phyloP scores from a whole-genome alignment of 1,139 yeast species.

The Geotrichum macrosporum region DNA sequence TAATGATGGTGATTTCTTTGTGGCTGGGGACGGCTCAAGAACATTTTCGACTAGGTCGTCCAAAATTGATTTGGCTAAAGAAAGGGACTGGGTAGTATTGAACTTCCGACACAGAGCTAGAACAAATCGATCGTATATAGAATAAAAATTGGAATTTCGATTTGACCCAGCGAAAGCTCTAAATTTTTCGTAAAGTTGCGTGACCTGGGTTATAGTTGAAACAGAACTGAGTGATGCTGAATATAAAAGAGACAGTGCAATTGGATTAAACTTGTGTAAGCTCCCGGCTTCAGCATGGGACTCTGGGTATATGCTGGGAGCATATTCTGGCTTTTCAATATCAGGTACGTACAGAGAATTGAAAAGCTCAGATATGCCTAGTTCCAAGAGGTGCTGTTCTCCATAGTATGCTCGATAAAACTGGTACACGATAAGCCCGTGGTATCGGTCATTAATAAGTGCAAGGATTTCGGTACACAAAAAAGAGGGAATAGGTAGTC shows the following conservation, averaged over 20 bases:
- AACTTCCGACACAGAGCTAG: constrained; percentile 8
- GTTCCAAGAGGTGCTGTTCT: constrained; percentile 9
- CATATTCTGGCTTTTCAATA: constrained; percentile 12
- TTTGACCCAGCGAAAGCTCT: background rate
- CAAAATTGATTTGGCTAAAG: constrained; percentile 13
- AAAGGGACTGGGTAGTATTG: constrained; percentile 9
- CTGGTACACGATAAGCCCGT: constrained; percentile 24
- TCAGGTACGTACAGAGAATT: constrained; percentile 7
- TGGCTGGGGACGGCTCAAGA: background rate
- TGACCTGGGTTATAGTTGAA: constrained; percentile 4
- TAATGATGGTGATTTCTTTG: background rate
- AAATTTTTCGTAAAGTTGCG: constrained; percentile 10
- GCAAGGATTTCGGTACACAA: constrained; percentile 27
- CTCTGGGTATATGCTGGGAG: constrained; percentile 10
- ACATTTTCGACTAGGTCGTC: constrained; percentile 4
- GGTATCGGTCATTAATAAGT: constrained; percentile 26
- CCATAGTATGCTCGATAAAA: constrained; percentile 24
- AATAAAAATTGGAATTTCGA: background rate
- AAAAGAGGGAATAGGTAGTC: constrained; percentile 18
- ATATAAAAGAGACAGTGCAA: constrained; percentile 18
- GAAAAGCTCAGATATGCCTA: constrained; percentile 19
- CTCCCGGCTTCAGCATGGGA: background rate
- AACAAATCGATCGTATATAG: constrained; percentile 15
- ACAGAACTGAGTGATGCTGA: constrained; percentile 6
- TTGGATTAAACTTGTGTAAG: constrained; percentile 14